Evolutionary conservation across 1,284 basidiomycete species (phyloP).

Genomic region (Tremellales sp.): DNA sequence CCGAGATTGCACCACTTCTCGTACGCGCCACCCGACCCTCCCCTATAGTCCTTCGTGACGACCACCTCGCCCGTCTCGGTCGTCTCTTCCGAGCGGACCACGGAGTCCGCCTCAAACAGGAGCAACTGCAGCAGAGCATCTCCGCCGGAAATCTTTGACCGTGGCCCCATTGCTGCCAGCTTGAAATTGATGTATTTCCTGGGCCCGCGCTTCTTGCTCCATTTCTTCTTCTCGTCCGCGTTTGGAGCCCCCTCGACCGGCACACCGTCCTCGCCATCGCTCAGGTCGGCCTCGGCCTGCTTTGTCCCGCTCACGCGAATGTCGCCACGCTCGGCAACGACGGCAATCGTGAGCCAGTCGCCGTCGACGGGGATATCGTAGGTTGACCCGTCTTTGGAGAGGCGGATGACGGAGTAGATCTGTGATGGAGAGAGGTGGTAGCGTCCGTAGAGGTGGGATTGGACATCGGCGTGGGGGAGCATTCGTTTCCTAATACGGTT

Average conservation of each 20-base stretch:
- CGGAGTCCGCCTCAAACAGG: constrained; percentile 79
- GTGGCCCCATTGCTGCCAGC: constrained; percentile 55
- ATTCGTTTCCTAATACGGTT: constrained; percentile 59
- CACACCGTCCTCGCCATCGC: constrained; percentile 15
- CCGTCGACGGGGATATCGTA: constrained; percentile 87
- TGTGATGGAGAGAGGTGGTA: constrained; percentile 82
- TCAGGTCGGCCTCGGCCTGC: constrained; percentile 19
- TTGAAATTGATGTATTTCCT: constrained; percentile 79
- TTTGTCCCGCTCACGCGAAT: constrained; percentile 45
- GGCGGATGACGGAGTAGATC: constrained; percentile 78
- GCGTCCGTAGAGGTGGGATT: constrained; percentile 76
- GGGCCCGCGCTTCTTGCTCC: constrained; percentile 24
- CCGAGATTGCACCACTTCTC: constrained; percentile 74
- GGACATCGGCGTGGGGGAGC: constrained; percentile 69
- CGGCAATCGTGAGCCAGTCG: constrained; percentile 87
- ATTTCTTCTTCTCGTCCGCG: constrained; percentile 9
- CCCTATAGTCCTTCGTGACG: constrained; percentile 62
- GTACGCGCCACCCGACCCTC: constrained; percentile 88
- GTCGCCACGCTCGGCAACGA: constrained; percentile 80
- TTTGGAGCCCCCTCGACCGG: constrained; percentile 4
- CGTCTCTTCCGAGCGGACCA: constrained; percentile 52
- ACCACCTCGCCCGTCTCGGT: constrained; percentile 48
- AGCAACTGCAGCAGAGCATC: constrained; percentile 78
- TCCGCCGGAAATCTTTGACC: constrained; percentile 73
- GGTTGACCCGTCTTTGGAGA: constrained; percentile 69